These are phyloP conservation scores for Phaeophleospora eucalypticola DNA, from an alignment of 2,329 filamentous ascomycete species.

Conservation along the genomic window DNA sequence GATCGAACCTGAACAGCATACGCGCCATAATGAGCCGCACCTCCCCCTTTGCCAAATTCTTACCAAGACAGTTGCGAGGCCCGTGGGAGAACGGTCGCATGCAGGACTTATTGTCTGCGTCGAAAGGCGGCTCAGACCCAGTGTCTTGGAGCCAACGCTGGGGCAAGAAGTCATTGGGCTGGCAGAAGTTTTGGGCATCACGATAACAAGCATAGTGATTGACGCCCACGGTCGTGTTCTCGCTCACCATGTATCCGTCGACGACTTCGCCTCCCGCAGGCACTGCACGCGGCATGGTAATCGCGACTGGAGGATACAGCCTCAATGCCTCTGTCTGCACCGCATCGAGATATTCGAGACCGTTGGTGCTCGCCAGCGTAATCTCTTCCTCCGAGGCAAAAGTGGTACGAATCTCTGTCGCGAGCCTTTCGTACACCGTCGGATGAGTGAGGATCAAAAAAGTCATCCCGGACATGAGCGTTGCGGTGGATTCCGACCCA, in stretches of 20 bases:
- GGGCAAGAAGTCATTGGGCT: slow-evolving; percentile 23
- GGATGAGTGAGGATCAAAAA: slow-evolving; percentile 31
- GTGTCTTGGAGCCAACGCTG: slow-evolving; percentile 27
- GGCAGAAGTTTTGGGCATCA: slow-evolving; percentile 15
- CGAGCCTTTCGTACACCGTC: slow-evolving; percentile 25
- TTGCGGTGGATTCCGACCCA: slow-evolving; percentile 37
- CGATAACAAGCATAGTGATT: background rate
- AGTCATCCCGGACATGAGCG: slow-evolving; percentile 29
- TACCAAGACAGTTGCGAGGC: slow-evolving; percentile 20
- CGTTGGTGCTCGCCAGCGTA: slow-evolving; percentile 29
- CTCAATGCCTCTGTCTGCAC: slow-evolving; percentile 12
- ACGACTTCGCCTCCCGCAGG: slow-evolving; percentile 17
- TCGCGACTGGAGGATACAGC: slow-evolving; percentile 8
- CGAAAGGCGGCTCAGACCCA: slow-evolving; percentile 5
- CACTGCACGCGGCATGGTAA: slow-evolving; percentile 14
- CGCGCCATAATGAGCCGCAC: slow-evolving; percentile 31
- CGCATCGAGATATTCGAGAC: slow-evolving; percentile 7
- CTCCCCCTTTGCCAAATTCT: slow-evolving; percentile 34
- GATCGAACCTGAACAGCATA: slow-evolving; percentile 8
- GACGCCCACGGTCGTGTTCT: slow-evolving; percentile 6
- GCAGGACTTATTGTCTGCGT: slow-evolving; percentile 17
- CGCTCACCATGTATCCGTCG: slow-evolving; percentile 14
- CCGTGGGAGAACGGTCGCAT: slow-evolving; percentile 23
- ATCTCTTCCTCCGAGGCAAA: slow-evolving; percentile 35
- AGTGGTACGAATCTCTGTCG: slow-evolving; percentile 32